These are phyloP conservation scores for Aurifilum marmelostoma DNA, from an alignment of 2,329 filamentous ascomycete genomes.

Conservation along the genomic window DNA sequence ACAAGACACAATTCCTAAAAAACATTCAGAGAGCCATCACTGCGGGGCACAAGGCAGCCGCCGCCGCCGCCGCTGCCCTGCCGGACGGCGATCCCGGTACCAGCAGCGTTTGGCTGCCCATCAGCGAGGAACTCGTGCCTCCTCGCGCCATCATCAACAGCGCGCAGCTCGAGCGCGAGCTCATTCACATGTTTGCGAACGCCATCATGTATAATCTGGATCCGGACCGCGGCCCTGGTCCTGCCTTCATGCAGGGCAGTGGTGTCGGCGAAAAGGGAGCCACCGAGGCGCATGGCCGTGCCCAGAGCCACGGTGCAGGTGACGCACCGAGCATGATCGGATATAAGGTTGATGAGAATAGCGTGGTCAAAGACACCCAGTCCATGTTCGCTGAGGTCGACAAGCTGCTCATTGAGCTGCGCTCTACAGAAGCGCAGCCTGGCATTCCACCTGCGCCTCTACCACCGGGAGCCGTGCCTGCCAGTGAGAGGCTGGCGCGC, in stretches of 20 bases:
- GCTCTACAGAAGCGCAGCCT: slow-evolving; percentile 68
- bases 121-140: slow-evolving; percentile 77
- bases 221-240: slow-evolving; percentile 70
- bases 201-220: slow-evolving; percentile 98
- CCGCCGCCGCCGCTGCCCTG: slow-evolving; percentile 62
- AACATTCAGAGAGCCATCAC: slow-evolving; percentile 76
- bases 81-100: slow-evolving; percentile 61
- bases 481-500: slow-evolving; percentile 28
- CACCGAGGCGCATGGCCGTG: slow-evolving; percentile 40
- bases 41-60: slow-evolving; percentile 69
- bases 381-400: slow-evolving; percentile 92
- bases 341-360: slow-evolving; percentile 77
- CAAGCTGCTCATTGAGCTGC: slow-evolving; percentile 74
- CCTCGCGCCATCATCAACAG: slow-evolving; percentile 93
- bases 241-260: slow-evolving; percentile 57
- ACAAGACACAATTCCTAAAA: slow-evolving; percentile 77
- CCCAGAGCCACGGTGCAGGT: slow-evolving; percentile 28
- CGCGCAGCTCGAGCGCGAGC: slow-evolving; percentile 86
- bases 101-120: slow-evolving; percentile 65
- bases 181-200: slow-evolving; percentile 97
- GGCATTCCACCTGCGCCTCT: slow-evolving; percentile 42
- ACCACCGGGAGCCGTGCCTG: slow-evolving; percentile 30
- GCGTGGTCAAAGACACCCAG: slow-evolving; percentile 82
- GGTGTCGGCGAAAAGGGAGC: slow-evolving; percentile 40
- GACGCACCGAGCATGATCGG: slow-evolving; percentile 54